Evolutionary conservation across 108 stramenopile genomes (phyloP).

Genomic region (Fragilaria crotonensis): DNA sequence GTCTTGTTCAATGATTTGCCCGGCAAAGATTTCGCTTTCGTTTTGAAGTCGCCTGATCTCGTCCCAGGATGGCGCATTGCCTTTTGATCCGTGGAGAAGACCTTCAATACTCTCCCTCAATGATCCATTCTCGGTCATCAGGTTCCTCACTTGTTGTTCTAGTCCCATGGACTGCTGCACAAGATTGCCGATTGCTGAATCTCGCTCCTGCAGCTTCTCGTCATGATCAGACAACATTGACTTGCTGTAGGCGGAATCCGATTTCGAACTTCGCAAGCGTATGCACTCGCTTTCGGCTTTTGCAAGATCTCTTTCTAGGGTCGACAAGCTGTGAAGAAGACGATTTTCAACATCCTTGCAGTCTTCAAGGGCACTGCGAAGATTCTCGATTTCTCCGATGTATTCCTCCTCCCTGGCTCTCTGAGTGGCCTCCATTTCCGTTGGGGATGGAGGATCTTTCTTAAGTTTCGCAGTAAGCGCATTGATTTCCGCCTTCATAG

Average conservation of each 20-base stretch:
- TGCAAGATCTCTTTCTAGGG: slow-evolving; percentile 5
- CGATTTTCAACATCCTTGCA: slow-evolving; percentile 23
- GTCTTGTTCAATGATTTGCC: slow-evolving; percentile 82
- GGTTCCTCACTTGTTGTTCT: slow-evolving; percentile 27
- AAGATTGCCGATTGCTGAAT: slow-evolving; percentile 40
- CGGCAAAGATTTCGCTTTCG: slow-evolving; percentile 81
- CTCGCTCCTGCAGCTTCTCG: slow-evolving; percentile 28
- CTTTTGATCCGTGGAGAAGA: no score
- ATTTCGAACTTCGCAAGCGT: not conserved
- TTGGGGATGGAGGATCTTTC: slow-evolving; percentile 31
- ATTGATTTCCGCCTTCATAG: slow-evolving; percentile 22
- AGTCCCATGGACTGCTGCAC: slow-evolving; percentile 44
- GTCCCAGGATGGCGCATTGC: slow-evolving; percentile 3
- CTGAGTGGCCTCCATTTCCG: slow-evolving; percentile 9
- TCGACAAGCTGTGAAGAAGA: slow-evolving; percentile 6
- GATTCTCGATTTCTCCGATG: slow-evolving; percentile 13
- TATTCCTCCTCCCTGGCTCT: slow-evolving; percentile 19
- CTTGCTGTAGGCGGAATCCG: not conserved
- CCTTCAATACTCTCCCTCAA: slow-evolving; percentile 24
- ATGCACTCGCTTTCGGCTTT: not conserved
- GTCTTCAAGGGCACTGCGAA: slow-evolving; percentile 27
- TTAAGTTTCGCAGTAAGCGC: slow-evolving; percentile 18
- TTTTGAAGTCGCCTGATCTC: slow-evolving; percentile 56
- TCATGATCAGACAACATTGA: not conserved
- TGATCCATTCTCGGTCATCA: slow-evolving; percentile 17